Conservation (phyloP, 139 green algal species). For the Micromonas commoda region DNA sequence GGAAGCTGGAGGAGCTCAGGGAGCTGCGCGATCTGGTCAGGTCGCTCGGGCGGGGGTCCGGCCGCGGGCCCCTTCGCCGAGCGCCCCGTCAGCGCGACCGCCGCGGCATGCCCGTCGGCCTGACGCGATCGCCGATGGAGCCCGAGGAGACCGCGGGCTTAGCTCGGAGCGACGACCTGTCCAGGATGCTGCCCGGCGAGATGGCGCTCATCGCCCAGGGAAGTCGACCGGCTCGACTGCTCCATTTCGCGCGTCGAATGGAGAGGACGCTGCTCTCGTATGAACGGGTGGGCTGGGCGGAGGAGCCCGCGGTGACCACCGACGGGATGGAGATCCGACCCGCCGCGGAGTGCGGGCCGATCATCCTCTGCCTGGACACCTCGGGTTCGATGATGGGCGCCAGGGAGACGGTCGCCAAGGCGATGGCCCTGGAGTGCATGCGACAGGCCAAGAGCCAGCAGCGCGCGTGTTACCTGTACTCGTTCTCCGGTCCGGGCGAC, state of each 20-base stretch:
- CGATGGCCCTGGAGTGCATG: slow-evolving; percentile 68
- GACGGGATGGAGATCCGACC: slow-evolving; percentile 51
- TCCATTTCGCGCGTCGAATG: slow-evolving; percentile 27
- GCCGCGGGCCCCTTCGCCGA: slow-evolving; percentile 15
- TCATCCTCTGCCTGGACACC: slow-evolving; percentile 88
- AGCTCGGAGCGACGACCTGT: slow-evolving; percentile 35
- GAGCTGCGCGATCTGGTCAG: slow-evolving; percentile 38
- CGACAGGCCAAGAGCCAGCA: slow-evolving; percentile 33
- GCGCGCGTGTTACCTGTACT: slow-evolving; percentile 36
- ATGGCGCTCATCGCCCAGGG: slow-evolving; percentile 24
- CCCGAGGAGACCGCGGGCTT: slow-evolving; percentile 31
- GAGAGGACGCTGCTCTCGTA: slow-evolving; percentile 37
- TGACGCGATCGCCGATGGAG: slow-evolving; percentile 16
- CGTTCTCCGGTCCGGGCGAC: slow-evolving; percentile 32
- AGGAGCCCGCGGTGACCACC: slow-evolving; percentile 21
- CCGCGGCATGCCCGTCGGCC: slow-evolving; percentile 14
- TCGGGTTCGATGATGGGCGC: slow-evolving; percentile 60
- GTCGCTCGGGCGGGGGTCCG: slow-evolving; percentile 24
- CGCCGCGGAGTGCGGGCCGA: slow-evolving; percentile 66
- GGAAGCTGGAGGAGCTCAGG: slow-evolving; percentile 40
- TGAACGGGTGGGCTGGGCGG: slow-evolving; percentile 35
- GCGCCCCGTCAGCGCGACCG: slow-evolving; percentile 23
- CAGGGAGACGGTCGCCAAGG: slow-evolving; percentile 78
- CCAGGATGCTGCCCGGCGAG: slow-evolving; percentile 36
- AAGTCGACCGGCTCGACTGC: not conserved